Evolutionary conservation across 2,329 filamentous ascomycete species (phyloP), one percentile per base, ranked within the genome.

Genomic region (Penicillium brasilianum): DNA sequence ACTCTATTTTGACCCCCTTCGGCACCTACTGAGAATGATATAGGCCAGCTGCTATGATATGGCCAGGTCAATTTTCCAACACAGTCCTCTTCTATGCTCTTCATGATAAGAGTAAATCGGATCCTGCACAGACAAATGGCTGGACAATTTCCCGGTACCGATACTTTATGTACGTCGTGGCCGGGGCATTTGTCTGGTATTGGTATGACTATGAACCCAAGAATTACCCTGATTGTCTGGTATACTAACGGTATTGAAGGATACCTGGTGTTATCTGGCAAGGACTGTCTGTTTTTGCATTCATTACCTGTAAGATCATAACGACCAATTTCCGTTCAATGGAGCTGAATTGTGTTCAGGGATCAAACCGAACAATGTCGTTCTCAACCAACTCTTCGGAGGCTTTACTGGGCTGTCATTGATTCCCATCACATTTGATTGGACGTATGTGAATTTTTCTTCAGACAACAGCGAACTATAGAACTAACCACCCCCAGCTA

Each of bases 21-120:
- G 25, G 46, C 46, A 34, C 3, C 25, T 50, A 13, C 46, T 58
- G 14, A 32, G 2, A 5, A 44, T 58, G 3, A 5, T 14, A 5
- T 28, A 71, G 69, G 68, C 73, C 74, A 14, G 87, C 88, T 2
- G 84, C 87, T 13, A 89, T 90, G 85, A 89, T 90, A 58, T 90
- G 88, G 88, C 88, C 88, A 0, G 82, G 78, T 10, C 88, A 88
- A 58, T 79, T 90, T 28, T 86, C 87, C 34, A 82, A 83, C 1
- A 86, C 89, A 11, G 85, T 87, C 1, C 74, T 90, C 36, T 87
- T 90, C 79, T 88, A 89, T 69, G 87, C 88, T 66, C 88, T 91
- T 82, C 88, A 91, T 70, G 88, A 90, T 66, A 82, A 85, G 63
- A 80, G 80, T 8, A 69, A 77, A 18, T 78, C 82, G 0, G 80